Percentiles rank a stretch among this genome's conserved stretches.
Conservation (phyloP, 108 stramenopile genomes). For the Nitzschia inconspicua region DNA sequence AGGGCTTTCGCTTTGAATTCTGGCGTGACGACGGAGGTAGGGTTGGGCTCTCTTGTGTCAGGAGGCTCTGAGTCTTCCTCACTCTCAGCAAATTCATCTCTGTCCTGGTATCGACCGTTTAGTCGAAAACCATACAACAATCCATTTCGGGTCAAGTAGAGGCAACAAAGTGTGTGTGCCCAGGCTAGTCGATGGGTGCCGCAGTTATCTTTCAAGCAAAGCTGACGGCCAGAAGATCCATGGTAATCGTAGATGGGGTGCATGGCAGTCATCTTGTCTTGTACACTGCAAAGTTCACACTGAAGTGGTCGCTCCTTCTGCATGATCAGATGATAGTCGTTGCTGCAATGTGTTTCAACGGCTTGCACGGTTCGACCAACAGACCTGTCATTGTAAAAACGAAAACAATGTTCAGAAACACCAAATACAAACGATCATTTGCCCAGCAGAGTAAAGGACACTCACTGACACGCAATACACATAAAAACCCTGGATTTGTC, state of each 20-base stretch:
- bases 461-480: too few species aligned
- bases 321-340: constrained; percentile 1
- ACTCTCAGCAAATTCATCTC: constrained; percentile 1
- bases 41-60: not conserved
- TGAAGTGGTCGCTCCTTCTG: constrained; percentile 10
- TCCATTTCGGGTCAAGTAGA: not conserved
- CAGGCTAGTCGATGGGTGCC: not conserved
- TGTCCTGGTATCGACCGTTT: constrained; percentile 2
- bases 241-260: constrained; percentile 9
- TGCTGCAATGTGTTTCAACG: constrained; percentile 1
- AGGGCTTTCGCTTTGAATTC: not conserved
- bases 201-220: not conserved
- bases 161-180: constrained; percentile 5
- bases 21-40: not conserved
- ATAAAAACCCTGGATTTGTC: too few species aligned
- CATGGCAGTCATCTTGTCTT: not conserved
- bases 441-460: too few species aligned
- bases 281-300: constrained; percentile 3
- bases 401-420: too few species aligned
- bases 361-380: constrained; percentile 5
- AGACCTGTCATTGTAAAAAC: too few species aligned
- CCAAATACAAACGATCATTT: too few species aligned
- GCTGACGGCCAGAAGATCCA: not conserved
- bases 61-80: not conserved
- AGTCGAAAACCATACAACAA: constrained; percentile 3